Base-by-base conservation (phyloP, 2,329 filamentous ascomycete genomes). In the Alternaria viburni region DNA sequence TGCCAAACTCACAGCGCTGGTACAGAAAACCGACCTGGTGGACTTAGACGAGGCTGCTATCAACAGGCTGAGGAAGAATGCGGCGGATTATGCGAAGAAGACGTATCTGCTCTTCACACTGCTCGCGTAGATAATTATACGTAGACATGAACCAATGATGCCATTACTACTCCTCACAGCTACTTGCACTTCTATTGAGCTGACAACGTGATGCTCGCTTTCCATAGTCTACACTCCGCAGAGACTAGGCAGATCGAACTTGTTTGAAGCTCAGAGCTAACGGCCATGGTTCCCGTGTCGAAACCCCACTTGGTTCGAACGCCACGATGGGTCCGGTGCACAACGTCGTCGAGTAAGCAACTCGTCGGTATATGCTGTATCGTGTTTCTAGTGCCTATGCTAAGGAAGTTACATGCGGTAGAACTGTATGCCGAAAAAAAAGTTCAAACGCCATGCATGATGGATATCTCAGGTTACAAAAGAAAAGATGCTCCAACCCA, bases 91-190 rank as follows among this genome's bases (percentile, higher is more conserved):
- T 78, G 96, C 92, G 89, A 92, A 91, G 82, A 88, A 91, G 73
- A 96, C 92, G 11, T 90, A 87, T 77, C 80, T 97, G 66, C 79
- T 97, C 25, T 97, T 97, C 81, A 93, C 91, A 3, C 81, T 97
- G 60, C 81, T 97, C 67, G 69, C 73, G 5, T 78, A 66, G 65
- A 23, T 12, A 23, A 3, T 21, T 9, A 41, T 49, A 49, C 15
- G 36, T 17, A 17, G n/a, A 41, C 15, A 41, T 17, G 9, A 3
- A 6, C 36, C 4, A 10, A 41, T 17, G 36, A 41, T 3, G 5
- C 36, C 36, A 41, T n/a, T 41, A 41, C 15, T 17, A 10, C 15
- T 41, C 15, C 5, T 41, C n/a, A 17, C 15, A 32, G 3, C 28
- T 30, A 32, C 2, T 3, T 41, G 36, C n/a, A 41, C 4, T 41